Evolutionary conservation across 2,329 filamentous ascomycete species (phyloP), one percentile per base, ranked within the genome.

Genomic region (Neonectria neomacrospora): DNA sequence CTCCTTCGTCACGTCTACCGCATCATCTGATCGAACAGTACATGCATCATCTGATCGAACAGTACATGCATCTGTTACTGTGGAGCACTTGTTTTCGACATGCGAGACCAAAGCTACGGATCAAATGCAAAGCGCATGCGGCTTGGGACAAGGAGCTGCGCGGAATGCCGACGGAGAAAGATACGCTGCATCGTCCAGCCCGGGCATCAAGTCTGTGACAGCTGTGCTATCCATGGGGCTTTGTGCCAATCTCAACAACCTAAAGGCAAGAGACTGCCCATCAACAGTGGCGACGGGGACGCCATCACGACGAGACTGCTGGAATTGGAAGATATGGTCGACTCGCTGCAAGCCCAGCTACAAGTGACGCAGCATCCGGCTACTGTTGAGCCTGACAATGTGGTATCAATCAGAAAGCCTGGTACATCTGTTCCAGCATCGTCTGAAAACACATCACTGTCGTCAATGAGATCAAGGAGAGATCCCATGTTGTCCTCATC

Each of bases 161-260:
- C 70, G 28, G 78, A 78, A 78, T 84, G 83, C 61, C 79, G 81
- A 42, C 79, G 82, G 39, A 80, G 83, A 54, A 85, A 84, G 73
- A 82, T 84, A 28, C 78, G 79, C 55, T 85, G 83, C 71, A 79
- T 81, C 54, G 14, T 37, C 16, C 34, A 37, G 34, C 14, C 34
- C 2, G 34, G 34, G 34, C 34, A 37, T 5, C 34, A 5, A n/a
- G 34, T 37, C 14, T 37, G 34, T 6, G 34, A 37, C 14, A 37
- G 34, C 14, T 37, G 34, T n/a, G 34, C 34, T 37, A 3, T 37
- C 5, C 34, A 37, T n/a, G 34, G n/a, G 34, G n/a, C 34, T n/a
- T 5, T 37, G 14, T 37, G 34, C 14, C 34, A 37, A 14, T 5
- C 34, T 14, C 34, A 37, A n/a, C 14, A 37, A 37, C 3, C 34